phyloP scores from a whole-genome alignment of 805 yeast genomes.

The Ogataea angusta region DNA sequence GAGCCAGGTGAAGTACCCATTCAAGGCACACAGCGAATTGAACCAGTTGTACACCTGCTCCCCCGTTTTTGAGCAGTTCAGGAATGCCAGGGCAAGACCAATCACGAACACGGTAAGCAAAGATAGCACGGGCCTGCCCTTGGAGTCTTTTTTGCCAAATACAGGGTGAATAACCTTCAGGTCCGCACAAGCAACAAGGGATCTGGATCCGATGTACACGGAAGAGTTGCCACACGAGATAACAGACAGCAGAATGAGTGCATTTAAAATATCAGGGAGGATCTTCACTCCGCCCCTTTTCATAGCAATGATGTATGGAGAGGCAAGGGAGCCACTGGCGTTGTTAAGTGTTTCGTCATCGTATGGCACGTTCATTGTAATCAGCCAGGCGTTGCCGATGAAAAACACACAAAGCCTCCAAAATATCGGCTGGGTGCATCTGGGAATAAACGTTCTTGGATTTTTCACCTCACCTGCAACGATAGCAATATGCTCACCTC shows the following conservation, averaged over 20 bases:
- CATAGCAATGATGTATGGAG: slow-evolving; percentile 70
- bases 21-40: slow-evolving; percentile 57
- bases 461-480: slow-evolving; percentile 57
- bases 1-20: slow-evolving; percentile 62
- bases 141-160: slow-evolving; percentile 51
- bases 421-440: slow-evolving; percentile 52
- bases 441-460: slow-evolving; percentile 55
- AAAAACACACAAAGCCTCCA: slow-evolving; percentile 53
- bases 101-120: slow-evolving; percentile 47
- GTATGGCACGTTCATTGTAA: slow-evolving; percentile 58
- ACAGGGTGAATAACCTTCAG: slow-evolving; percentile 61
- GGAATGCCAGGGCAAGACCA: slow-evolving; percentile 55
- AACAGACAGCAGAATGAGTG: slow-evolving; percentile 52
- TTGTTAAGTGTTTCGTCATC: slow-evolving; percentile 42
- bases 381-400: slow-evolving; percentile 47
- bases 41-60: slow-evolving; percentile 62
- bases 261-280: slow-evolving; percentile 61
- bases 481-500: slow-evolving; percentile 56
- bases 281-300: slow-evolving; percentile 46
- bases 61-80: slow-evolving; percentile 59
- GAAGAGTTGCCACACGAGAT: slow-evolving; percentile 60
- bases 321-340: slow-evolving; percentile 51
- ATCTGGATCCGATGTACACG: slow-evolving; percentile 48
- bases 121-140: slow-evolving; percentile 61
- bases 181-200: slow-evolving; percentile 54